These are phyloP conservation scores for Emericellopsis terricola DNA, from an alignment of 495 filamentous ascomycete species.

Conservation along the genomic window DNA sequence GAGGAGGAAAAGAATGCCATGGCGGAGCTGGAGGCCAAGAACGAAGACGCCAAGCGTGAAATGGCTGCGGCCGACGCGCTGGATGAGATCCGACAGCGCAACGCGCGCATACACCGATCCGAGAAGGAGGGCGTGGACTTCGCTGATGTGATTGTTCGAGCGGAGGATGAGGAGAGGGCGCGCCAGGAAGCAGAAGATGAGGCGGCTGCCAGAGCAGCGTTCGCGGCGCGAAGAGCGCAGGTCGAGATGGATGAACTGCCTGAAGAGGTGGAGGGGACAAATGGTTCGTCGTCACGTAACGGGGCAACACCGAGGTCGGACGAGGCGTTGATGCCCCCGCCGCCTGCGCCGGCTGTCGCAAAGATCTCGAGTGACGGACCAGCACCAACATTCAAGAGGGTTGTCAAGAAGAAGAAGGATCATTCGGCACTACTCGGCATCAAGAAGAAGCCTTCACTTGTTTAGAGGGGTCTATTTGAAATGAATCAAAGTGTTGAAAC, in stretches of 20 bases:
- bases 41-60: conserved; percentile 82
- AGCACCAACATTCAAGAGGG: conserved; percentile 54
- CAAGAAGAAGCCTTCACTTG: conserved; percentile 61
- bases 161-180: conserved; percentile 38
- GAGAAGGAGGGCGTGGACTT: conserved; percentile 39
- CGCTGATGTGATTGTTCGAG: conserved; percentile 16
- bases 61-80: conserved; percentile 94
- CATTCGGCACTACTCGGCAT: conserved; percentile 57
- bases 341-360: not conserved
- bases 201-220: conserved; percentile 68
- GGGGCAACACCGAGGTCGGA: conserved; percentile 4
- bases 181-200: conserved; percentile 66
- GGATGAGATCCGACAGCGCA: conserved; percentile 84
- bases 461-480: too few relatives aligned
- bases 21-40: conserved; percentile 70
- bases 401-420: conserved; percentile 73
- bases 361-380: conserved; percentile 4
- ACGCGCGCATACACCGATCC: conserved; percentile 67
- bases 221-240: conserved; percentile 33
- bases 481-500: too few relatives aligned
- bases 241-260: conserved; percentile 30
- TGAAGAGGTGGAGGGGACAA: conserved; percentile 11
- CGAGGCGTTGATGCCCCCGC: not conserved
- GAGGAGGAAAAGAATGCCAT: conserved; percentile 84
- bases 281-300: conserved; percentile 4